phyloP scores from a whole-genome alignment of 1,284 basidiomycete genomes.

The Rugosomyces carneus region DNA sequence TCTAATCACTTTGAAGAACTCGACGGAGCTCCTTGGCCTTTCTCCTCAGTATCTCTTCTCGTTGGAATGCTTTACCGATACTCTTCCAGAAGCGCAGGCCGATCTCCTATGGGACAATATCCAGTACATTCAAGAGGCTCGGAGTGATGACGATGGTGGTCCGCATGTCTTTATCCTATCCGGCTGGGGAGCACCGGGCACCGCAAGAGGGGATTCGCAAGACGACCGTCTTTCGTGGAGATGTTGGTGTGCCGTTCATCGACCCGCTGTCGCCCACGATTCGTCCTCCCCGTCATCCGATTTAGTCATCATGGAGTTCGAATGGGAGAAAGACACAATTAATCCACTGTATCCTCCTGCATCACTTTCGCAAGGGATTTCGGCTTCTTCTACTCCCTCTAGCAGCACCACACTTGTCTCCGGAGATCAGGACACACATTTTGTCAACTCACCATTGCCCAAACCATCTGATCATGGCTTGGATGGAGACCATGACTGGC shows the following conservation, averaged over 20 bases:
- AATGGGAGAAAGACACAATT: conserved; percentile 66
- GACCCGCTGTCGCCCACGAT: conserved; percentile 29
- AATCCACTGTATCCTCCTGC: conserved; percentile 66
- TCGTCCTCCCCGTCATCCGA: conserved; percentile 22
- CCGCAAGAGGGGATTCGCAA: conserved; percentile 29
- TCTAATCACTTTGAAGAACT: conserved; percentile 21
- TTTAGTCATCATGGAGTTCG: conserved; percentile 75
- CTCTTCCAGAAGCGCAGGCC: conserved; percentile 65
- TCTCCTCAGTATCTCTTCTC: conserved; percentile 76
- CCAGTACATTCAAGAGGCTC: conserved; percentile 54
- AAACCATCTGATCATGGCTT: conserved; percentile 18
- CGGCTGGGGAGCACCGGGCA: conserved; percentile 66
- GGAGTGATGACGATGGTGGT: conserved; percentile 36
- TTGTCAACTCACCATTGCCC: neutral
- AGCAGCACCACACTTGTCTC: neutral
- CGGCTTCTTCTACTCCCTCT: neutral
- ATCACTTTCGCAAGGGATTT: neutral
- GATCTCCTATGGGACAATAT: conserved; percentile 76
- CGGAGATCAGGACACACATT: neutral
- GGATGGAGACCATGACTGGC: conserved; percentile 39
- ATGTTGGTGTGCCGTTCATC: conserved; percentile 82
- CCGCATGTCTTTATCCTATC: conserved; percentile 70
- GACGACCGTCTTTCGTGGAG: conserved; percentile 58
- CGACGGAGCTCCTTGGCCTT: conserved; percentile 68
- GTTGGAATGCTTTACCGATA: conserved; percentile 72